Evolutionary conservation across 805 yeast species (phyloP).

Genomic region (Metschnikowia similis): DNA sequence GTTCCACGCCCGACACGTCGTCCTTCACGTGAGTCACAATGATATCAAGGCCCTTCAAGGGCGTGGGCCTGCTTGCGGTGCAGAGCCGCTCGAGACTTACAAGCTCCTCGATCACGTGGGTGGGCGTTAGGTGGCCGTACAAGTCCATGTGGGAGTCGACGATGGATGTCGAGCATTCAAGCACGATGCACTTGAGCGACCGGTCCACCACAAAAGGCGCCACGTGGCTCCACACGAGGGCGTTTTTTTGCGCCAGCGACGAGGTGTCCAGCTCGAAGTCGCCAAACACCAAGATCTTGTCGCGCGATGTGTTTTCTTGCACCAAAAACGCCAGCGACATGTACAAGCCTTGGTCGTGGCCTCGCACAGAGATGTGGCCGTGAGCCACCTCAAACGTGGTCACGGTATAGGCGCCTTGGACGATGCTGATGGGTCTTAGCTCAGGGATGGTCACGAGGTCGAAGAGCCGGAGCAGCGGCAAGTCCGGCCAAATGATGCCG

Average conservation of each 20-base stretch:
- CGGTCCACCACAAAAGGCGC: conserved; percentile 41
- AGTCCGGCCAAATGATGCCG: conserved; percentile 76
- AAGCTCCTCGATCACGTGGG: conserved; percentile 56
- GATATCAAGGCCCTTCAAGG: conserved; percentile 39
- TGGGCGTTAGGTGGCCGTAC: conserved; percentile 81
- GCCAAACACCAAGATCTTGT: conserved; percentile 64
- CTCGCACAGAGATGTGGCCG: conserved; percentile 19
- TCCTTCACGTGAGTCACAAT: conserved; percentile 45
- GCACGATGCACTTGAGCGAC: conserved; percentile 50
- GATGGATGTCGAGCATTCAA: conserved; percentile 68
- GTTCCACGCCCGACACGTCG: conserved; percentile 37
- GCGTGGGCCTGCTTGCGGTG: conserved; percentile 3
- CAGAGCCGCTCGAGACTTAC: conserved; percentile 16
- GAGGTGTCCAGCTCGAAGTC: conserved; percentile 71
- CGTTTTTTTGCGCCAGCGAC: conserved; percentile 37
- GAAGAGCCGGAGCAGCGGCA: conserved; percentile 33
- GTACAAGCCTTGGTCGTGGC: conserved; percentile 20
- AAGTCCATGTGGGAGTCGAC: conserved; percentile 41
- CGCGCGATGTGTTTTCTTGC: conserved; percentile 25
- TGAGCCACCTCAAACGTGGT: conserved; percentile 33
- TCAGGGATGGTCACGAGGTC: conserved; percentile 17
- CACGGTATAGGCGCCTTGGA: conserved; percentile 19
- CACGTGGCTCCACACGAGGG: conserved; percentile 53
- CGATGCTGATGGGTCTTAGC: conserved; percentile 12
- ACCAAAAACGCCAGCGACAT: conserved; percentile 61